A percentile compares a stretch with the other conserved stretches of the same genome.
Evolutionary conservation across 495 filamentous ascomycete genomes (phyloP).

Genomic region (Jackrogersella multiformis): DNA sequence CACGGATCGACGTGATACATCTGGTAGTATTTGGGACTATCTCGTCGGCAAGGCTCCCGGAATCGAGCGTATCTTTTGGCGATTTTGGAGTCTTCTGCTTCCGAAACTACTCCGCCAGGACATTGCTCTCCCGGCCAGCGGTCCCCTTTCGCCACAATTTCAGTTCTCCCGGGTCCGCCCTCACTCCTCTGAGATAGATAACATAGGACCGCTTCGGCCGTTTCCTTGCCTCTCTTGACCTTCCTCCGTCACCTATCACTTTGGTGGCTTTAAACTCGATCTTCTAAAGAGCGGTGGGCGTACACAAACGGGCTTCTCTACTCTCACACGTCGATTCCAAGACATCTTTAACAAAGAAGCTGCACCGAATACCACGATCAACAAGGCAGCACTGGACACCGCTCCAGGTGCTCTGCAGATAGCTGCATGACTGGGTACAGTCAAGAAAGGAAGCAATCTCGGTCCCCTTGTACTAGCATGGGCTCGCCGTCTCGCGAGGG

Average conservation of each 20-base stretch:
- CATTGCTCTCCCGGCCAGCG: conserved; percentile 25
- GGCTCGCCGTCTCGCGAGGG: conserved; percentile 45
- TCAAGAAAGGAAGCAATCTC: conserved; percentile 51
- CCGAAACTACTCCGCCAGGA: conserved; percentile 34
- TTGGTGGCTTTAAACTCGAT: conserved; percentile 51
- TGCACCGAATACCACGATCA: conserved; percentile 54
- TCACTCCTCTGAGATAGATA: conserved; percentile 21
- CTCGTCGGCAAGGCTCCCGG: conserved; percentile 43
- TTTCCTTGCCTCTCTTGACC: conserved; percentile 22
- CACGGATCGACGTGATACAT: conserved; percentile 44
- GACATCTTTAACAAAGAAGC: conserved; percentile 54
- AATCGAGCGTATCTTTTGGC: conserved; percentile 41
- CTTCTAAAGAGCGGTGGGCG: conserved; percentile 57
- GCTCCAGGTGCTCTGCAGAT: conserved; percentile 48
- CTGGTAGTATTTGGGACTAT: conserved; percentile 35
- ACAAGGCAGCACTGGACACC: conserved; percentile 47
- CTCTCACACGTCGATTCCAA: conserved; percentile 57
- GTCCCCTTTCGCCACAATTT: conserved; percentile 27
- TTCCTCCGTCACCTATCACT: conserved; percentile 53
- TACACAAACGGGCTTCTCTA: conserved; percentile 52
- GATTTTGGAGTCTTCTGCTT: conserved; percentile 26
- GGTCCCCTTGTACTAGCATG: conserved; percentile 52
- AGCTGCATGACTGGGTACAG: conserved; percentile 51
- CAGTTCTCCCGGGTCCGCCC: conserved; percentile 28
- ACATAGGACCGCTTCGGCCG: conserved; percentile 17